Evolutionary conservation across 345 rosid species (phyloP), one percentile per base, ranked within the genome.

Genomic region (Boechera retrofracta): DNA sequence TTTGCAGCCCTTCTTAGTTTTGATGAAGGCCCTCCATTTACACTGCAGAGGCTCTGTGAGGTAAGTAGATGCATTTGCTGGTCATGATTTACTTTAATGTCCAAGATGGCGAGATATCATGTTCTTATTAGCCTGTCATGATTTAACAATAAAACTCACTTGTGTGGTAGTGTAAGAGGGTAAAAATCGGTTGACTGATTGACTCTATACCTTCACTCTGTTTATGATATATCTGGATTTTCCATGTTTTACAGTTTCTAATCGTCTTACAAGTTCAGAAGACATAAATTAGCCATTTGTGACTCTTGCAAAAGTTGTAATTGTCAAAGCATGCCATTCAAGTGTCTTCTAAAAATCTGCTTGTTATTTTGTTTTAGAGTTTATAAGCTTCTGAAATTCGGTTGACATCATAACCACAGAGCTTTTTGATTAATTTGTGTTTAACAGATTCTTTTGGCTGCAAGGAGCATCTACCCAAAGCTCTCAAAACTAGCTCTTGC

Each of bases 31-130:
- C 98, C 98, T 55, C 98, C 98, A 48, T 94, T 94, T 85, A 94
- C 98, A 36, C 82, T 94, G 72, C 98, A 94, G 77, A 92, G 98
- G 81, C 86, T 94, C 31, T 92, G 98, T 42, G 98, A 94, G 96
- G 98, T 92, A 67, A 77, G 79, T 78, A 21, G 39, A 77, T 62
- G 24, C 12, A 13, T 45, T 66, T 70, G 5, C 41, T 64, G 41
- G 16, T 41, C 47, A 54, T 67, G 47, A 9, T 69, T 1, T 41
- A 47, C 53, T 10, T 36, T 9, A 26, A 1, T 67, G 10, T 35
- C 6, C 4, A 15, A 45, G 44, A 36, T 39, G 13, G 13, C 5
- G 44, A 39, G 21, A 48, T 38, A 57, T 66, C 39, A 35, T 56
- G 4, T 18, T 31, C 24, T 52, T 38, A 15, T 54, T 35, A 57